phyloP scores from a whole-genome alignment of 2,329 filamentous ascomycete species.

The Stagonosporopsis tanaceti region DNA sequence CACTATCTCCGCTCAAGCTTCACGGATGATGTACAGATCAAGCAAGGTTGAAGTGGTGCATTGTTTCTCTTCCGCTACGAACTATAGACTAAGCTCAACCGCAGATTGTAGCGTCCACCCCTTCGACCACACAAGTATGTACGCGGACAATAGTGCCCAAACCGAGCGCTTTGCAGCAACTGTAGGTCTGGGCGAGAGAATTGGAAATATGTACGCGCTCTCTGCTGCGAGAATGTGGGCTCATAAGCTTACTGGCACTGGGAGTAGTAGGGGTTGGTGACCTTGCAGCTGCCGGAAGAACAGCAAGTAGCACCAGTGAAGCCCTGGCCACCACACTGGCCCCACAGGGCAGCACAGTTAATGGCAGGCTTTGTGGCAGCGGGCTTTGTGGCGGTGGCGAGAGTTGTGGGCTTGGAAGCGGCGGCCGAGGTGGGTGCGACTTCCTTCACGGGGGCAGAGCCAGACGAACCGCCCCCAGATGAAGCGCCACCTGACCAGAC shows the following conservation, averaged over 20 bases:
- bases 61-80: not conserved
- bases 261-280: constrained; percentile 28
- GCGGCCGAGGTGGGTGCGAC: constrained; percentile 7
- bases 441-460: constrained; percentile 21
- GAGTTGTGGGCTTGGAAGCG: constrained; percentile 6
- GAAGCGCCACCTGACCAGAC: constrained; percentile 26
- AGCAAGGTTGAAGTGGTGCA: not conserved
- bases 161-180: not conserved
- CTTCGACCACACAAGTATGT: not conserved
- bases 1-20: not conserved
- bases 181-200: constrained; percentile 7
- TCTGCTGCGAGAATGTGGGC: not conserved
- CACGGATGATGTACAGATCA: not conserved
- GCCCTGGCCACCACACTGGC: constrained; percentile 28
- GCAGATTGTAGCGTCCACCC: not conserved
- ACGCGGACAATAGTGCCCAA: not conserved
- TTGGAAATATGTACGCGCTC: constrained; percentile 5
- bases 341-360: constrained; percentile 21
- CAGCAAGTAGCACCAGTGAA: constrained; percentile 27
- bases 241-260: constrained; percentile 20
- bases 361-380: constrained; percentile 3
- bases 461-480: constrained; percentile 15
- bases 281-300: constrained; percentile 26
- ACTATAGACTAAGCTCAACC: constrained; percentile 3
- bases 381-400: constrained; percentile 7